Conservation (phyloP, 2,329 filamentous ascomycete species). For the Huntiella omanensis region DNA sequence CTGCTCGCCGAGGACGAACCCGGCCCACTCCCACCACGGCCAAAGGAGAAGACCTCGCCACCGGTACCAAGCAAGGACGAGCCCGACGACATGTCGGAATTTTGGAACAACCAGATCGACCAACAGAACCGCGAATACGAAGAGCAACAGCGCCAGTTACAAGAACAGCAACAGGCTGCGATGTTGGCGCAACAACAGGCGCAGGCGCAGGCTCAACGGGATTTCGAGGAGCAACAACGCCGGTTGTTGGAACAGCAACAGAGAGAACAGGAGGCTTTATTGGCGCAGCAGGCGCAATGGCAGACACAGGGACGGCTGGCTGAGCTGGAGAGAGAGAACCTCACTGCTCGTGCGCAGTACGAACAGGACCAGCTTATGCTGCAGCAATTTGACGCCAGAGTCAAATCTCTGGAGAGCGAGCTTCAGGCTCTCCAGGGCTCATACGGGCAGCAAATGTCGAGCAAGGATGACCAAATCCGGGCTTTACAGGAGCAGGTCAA, state of each 20-base stretch:
- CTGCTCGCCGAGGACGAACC: constrained; percentile 70
- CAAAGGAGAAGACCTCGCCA: constrained; percentile 50
- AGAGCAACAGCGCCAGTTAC: constrained; percentile 74
- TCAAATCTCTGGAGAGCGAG: constrained; percentile 83
- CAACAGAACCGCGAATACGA: constrained; percentile 89
- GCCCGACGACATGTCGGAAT: constrained; percentile 88
- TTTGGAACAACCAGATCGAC: constrained; percentile 88
- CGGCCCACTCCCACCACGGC: constrained; percentile 65
- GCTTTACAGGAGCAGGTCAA: constrained; percentile 93
- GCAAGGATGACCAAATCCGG: constrained; percentile 86
- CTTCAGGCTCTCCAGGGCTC: constrained; percentile 65
- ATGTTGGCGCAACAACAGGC: constrained; percentile 66
- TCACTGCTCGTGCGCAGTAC: constrained; percentile 86
- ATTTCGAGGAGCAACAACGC: constrained; percentile 95
- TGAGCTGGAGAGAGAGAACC: constrained; percentile 84
- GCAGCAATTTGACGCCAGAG: constrained; percentile 85
- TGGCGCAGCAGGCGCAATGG: constrained; percentile 75
- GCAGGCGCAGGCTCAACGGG: constrained; percentile 66
- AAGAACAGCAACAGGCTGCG: constrained; percentile 70
- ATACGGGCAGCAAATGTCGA: constrained; percentile 65
- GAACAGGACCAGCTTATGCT: constrained; percentile 95
- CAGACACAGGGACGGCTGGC: constrained; percentile 93
- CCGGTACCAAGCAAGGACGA: constrained; percentile 48
- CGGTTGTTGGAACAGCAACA: constrained; percentile 74
- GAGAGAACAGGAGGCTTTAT: constrained; percentile 72